A percentile compares a stretch with the other conserved stretches of the same genome.
These are phyloP conservation scores for Mycena chlorophos DNA, from an alignment of 768 basidiomycete genomes.

Conservation along the genomic window DNA sequence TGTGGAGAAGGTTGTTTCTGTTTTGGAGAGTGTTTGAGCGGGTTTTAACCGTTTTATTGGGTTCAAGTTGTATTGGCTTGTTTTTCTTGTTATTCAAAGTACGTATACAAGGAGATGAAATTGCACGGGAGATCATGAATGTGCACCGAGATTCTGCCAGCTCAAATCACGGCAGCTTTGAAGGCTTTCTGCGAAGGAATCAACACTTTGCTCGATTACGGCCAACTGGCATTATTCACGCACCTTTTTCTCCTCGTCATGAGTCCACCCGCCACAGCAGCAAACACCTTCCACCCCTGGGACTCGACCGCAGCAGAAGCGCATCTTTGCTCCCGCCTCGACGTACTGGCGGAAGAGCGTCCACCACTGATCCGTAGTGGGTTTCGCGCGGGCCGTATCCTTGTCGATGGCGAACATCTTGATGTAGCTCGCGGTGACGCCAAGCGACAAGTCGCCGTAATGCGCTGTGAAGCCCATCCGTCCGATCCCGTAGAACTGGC, in stretches of 20 bases:
- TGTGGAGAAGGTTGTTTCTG: conserved; percentile 10
- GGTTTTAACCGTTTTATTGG: too few species aligned
- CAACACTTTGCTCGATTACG: too few species aligned
- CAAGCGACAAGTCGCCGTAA: neutral
- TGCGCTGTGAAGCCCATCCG: neutral
- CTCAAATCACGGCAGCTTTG: neutral
- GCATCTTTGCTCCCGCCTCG: conserved; percentile 2
- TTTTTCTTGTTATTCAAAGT: too few species aligned
- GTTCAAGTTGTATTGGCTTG: too few species aligned
- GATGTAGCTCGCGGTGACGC: neutral
- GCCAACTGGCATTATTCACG: too few species aligned
- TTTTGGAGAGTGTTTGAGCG: too few species aligned
- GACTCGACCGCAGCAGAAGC: conserved; percentile 1
- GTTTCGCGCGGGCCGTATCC: neutral
- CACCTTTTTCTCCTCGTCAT: conserved; percentile 7
- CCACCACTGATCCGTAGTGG: neutral
- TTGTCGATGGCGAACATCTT: neutral
- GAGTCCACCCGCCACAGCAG: conserved; percentile 9
- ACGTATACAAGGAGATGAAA: too few species aligned
- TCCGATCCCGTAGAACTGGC: neutral
- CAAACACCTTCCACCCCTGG: neutral
- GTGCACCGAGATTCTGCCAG: too few species aligned
- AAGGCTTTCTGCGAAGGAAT: neutral
- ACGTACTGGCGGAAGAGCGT: conserved; percentile 5
- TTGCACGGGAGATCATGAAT: too few species aligned